A percentile compares a stretch with the other conserved stretches of the same genome.
Evolutionary conservation across 306 rosid species (phyloP).

Genomic region (Citrullus colocynthis): DNA sequence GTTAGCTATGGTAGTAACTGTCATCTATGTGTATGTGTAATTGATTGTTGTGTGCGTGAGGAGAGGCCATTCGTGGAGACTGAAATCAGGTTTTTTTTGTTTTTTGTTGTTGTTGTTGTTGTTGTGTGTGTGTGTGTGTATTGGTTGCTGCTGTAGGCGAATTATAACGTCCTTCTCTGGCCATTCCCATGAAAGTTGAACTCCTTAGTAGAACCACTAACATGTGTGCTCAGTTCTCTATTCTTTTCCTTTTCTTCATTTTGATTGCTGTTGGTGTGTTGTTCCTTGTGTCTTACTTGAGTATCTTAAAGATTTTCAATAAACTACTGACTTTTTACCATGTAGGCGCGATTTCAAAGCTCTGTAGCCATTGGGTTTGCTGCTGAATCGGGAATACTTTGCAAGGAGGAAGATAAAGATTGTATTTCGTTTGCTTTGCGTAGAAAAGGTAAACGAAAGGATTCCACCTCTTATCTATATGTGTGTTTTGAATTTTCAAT

Average conservation of each 20-base stretch:
- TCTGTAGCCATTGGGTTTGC: constrained; percentile 10
- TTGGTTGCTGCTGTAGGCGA: background rate
- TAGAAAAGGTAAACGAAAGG: background rate
- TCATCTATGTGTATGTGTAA: background rate
- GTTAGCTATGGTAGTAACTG: background rate
- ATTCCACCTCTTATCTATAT: background rate
- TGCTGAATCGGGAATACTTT: constrained; percentile 1
- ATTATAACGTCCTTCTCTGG: background rate
- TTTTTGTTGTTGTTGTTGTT: too few relatives aligned
- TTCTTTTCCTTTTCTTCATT: background rate
- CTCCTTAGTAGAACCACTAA: background rate
- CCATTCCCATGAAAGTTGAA: background rate
- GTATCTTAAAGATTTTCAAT: background rate
- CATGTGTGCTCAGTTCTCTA: background rate
- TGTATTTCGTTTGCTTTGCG: background rate
- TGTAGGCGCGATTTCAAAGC: constrained; percentile 8
- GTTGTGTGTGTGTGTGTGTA: background rate
- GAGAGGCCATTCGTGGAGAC: background rate
- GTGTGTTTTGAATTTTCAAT: background rate
- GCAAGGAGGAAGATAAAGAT: constrained; percentile 1
- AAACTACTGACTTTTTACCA: background rate
- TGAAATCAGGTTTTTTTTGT: background rate
- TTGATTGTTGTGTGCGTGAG: background rate
- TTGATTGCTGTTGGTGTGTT: background rate
- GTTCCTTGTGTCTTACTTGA: background rate